Conservation (phyloP, 345 rosid species). For the Kernera saxatilis region DNA sequence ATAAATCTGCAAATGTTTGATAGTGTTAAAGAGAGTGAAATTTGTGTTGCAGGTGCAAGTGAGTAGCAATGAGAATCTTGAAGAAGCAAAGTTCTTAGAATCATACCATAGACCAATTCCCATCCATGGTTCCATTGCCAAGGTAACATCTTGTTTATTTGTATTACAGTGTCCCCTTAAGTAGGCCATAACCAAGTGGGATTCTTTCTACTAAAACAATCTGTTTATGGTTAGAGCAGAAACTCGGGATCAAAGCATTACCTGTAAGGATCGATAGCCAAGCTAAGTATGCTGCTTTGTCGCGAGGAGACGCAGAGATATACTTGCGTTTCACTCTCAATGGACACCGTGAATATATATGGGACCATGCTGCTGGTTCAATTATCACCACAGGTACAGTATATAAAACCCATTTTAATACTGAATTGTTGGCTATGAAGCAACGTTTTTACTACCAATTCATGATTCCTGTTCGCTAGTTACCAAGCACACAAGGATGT, state of each 20-base stretch:
- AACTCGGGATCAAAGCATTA: conserved; percentile 83
- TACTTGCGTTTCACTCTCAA: conserved; percentile 76
- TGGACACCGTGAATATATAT: conserved; percentile 85
- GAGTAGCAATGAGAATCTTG: conserved; percentile 58
- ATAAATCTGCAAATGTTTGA: neutral
- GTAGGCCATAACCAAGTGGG: neutral
- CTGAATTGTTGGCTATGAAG: neutral
- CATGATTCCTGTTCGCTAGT: neutral
- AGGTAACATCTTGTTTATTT: conserved; percentile 36
- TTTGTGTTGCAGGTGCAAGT: conserved; percentile 56
- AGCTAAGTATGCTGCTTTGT: conserved; percentile 78
- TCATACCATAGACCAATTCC: conserved; percentile 81
- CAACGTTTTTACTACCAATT: no score
- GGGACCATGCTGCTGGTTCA: conserved; percentile 98
- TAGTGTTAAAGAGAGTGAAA: conserved; percentile 4
- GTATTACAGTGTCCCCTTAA: neutral
- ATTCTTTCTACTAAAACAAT: neutral
- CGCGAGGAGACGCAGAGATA: conserved; percentile 87
- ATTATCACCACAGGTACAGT: conserved; percentile 78
- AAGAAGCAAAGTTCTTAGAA: conserved; percentile 87
- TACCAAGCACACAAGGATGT: neutral
- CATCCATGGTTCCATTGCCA: conserved; percentile 60
- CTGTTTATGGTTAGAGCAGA: conserved; percentile 37
- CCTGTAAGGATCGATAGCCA: conserved; percentile 96
- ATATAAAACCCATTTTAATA: neutral